phyloP scores from a whole-genome alignment of 2,329 filamentous ascomycete species.

The Fusarium oxysporum region DNA sequence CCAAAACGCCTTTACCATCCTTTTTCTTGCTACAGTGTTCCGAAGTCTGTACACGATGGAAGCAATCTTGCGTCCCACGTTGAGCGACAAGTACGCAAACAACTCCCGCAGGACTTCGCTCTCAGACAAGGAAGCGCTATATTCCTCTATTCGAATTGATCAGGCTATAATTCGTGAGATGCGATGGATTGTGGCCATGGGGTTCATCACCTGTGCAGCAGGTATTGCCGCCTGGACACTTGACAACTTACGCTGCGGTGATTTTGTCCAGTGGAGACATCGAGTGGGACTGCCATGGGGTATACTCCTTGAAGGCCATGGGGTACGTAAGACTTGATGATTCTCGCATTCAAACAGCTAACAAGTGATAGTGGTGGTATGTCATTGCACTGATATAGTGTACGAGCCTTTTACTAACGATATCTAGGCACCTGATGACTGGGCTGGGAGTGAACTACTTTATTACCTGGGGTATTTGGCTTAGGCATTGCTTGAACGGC shows the following conservation, averaged over 20 bases:
- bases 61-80: neutral
- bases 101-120: fast-evolving
- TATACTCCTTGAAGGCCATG: neutral
- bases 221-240: neutral
- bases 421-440: neutral
- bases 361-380: neutral
- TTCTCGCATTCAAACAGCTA: neutral
- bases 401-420: fast-evolving
- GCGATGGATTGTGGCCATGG: neutral
- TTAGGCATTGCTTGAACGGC: neutral
- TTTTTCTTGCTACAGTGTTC: neutral
- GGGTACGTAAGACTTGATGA: neutral
- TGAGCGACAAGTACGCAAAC: fast-evolving
- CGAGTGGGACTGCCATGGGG: neutral
- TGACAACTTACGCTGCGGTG: fast-evolving
- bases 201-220: neutral
- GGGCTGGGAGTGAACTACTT: neutral
- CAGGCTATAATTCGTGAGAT: neutral
- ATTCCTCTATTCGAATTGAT: fast-evolving
- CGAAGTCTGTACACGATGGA: neutral
- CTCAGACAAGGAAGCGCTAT: fast-evolving
- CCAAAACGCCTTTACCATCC: neutral
- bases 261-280: neutral
- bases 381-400: neutral
- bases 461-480: neutral